Conservation (phyloP, 768 basidiomycete genomes). For the Panaeolus cyanescens region DNA sequence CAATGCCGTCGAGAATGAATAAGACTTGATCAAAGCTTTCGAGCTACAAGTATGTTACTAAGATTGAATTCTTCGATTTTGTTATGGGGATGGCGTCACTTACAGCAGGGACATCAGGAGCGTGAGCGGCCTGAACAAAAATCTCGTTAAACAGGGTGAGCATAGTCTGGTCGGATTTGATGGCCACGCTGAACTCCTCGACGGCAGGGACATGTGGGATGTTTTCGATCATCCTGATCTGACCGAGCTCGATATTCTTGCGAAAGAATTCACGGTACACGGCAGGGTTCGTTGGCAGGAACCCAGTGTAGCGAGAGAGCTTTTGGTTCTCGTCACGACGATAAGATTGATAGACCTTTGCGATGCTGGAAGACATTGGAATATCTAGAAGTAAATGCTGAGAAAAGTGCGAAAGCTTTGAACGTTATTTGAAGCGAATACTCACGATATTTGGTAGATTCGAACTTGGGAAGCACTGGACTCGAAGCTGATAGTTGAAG, state of each 20-base stretch:
- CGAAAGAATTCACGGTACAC: not conserved
- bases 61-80: not conserved
- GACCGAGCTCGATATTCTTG: not conserved
- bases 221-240: not conserved
- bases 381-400: too few species aligned
- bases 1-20: not conserved
- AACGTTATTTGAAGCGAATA: too few species aligned
- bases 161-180: not conserved
- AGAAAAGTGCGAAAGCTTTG: too few species aligned
- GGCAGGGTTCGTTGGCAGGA: not conserved
- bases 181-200: not conserved
- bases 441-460: too few species aligned
- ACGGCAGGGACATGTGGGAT: not conserved
- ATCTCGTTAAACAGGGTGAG: not conserved
- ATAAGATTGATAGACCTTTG: not conserved
- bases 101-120: not conserved
- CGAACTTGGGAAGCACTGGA: too few species aligned
- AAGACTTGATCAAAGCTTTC: not conserved
- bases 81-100: not conserved
- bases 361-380: not conserved
- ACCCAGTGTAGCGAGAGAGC: not conserved
- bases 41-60: not conserved
- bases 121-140: not conserved
- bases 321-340: not conserved
- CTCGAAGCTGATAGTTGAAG: too few species aligned